Percentiles rank a stretch among this genome's conserved stretches.
Evolutionary conservation across 169 alveolate species (phyloP).

Genomic region (Plasmodium adleri): DNA sequence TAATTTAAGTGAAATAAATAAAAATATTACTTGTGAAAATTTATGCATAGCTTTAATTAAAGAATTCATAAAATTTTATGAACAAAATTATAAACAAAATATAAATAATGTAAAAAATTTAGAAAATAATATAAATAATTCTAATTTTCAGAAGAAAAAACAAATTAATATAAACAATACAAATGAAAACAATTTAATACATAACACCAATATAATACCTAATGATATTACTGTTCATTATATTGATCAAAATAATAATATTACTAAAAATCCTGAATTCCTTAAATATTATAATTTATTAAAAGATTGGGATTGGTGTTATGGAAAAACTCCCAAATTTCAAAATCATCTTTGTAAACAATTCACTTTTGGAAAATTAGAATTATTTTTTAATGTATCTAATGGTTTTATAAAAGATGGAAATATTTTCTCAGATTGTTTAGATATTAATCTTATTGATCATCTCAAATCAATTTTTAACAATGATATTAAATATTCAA

Average conservation of each 20-base stretch:
- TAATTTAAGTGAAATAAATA: slow-evolving; percentile 82
- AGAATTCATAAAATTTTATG: slow-evolving; percentile 73
- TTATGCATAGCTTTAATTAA: slow-evolving; percentile 79
- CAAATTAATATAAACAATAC: not conserved
- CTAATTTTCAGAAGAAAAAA: not conserved
- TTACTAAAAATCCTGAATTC: slow-evolving; percentile 71
- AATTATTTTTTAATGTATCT: slow-evolving; percentile 34
- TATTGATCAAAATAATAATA: slow-evolving; percentile 52
- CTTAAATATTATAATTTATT: slow-evolving; percentile 50
- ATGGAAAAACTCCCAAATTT: slow-evolving; percentile 87
- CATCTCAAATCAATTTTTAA: slow-evolving; percentile 61
- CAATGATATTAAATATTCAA: slow-evolving; percentile 58
- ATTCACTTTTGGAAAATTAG: slow-evolving; percentile 58
- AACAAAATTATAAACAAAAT: not conserved
- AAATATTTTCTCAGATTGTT: slow-evolving; percentile 81
- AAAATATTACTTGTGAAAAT: slow-evolving; percentile 76
- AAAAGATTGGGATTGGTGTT: slow-evolving; percentile 89
- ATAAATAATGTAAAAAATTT: not conserved
- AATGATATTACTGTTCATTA: slow-evolving; percentile 40
- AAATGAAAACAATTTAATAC: slow-evolving; percentile 9
- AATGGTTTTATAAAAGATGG: slow-evolving; percentile 71
- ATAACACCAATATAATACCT: not conserved
- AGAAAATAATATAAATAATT: not conserved
- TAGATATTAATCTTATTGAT: slow-evolving; percentile 83
- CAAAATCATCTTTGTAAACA: slow-evolving; percentile 50